These are phyloP conservation scores for Purshia tridentata DNA, from an alignment of 306 rosid genomes.

Conservation along the genomic window DNA sequence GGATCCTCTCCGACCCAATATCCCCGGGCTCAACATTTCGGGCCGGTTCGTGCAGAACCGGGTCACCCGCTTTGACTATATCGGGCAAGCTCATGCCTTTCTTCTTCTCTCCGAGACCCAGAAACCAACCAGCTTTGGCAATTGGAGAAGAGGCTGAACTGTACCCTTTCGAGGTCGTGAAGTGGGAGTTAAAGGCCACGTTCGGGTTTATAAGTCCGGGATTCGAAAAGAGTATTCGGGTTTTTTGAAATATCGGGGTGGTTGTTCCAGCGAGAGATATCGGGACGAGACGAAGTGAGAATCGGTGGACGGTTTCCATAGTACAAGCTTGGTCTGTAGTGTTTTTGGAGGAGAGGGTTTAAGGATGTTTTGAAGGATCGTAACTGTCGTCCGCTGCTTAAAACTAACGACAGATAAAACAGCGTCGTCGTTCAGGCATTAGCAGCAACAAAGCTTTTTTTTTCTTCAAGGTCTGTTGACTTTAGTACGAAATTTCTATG, in stretches of 20 bases:
- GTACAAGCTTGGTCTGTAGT: background rate
- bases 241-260: constrained; percentile 23
- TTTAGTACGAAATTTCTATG: no score
- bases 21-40: constrained; percentile 55
- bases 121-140: constrained; percentile 79
- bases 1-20: constrained; percentile 67
- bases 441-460: no score
- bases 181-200: constrained; percentile 14
- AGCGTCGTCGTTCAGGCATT: background rate
- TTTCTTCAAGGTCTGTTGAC: no score
- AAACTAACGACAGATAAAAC: background rate
- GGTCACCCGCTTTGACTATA: constrained; percentile 89
- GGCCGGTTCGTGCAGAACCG: constrained; percentile 87
- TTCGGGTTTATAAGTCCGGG: constrained; percentile 8
- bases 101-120: constrained; percentile 61
- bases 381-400: background rate
- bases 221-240: constrained; percentile 1
- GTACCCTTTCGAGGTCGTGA: constrained; percentile 21
- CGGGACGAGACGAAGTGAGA: constrained; percentile 41
- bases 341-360: constrained; percentile 2
- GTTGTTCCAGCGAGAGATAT: constrained; percentile 18
- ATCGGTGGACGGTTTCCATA: constrained; percentile 55
- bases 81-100: constrained; percentile 50
- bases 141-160: constrained; percentile 35
- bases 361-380: background rate